These are phyloP conservation scores for Triangularia verruculosa DNA, from an alignment of 2,329 filamentous ascomycete species.

Conservation along the genomic window DNA sequence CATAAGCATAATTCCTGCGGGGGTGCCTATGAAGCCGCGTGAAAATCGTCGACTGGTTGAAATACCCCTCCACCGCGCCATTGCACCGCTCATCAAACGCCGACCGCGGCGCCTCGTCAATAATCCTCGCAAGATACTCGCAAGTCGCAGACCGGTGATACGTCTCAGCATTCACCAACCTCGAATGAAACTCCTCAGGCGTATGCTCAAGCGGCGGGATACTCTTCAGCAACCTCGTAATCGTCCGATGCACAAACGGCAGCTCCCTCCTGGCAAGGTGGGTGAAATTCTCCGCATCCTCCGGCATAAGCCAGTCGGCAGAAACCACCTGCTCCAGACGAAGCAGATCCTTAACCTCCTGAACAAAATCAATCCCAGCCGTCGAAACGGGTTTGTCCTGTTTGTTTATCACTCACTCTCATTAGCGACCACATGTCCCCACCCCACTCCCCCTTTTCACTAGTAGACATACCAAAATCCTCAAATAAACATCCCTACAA, in stretches of 20 bases:
- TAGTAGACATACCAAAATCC: constrained; percentile 45
- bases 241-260: constrained; percentile 45
- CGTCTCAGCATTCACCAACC: not conserved
- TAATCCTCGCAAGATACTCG: not conserved
- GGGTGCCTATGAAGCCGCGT: not conserved
- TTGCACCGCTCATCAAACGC: not conserved
- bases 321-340: constrained; percentile 35
- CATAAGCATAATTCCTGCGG: not conserved
- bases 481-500: constrained; percentile 61
- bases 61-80: not conserved
- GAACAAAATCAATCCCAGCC: constrained; percentile 30
- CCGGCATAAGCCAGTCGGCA: not conserved
- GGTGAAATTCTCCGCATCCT: constrained; percentile 38
- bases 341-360: constrained; percentile 43
- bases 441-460: not conserved
- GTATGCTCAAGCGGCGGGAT: not conserved
- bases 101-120: not conserved
- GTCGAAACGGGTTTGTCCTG: not conserved
- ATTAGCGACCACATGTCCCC: not conserved
- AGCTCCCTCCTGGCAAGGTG: constrained; percentile 40
- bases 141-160: not conserved
- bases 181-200: not conserved
- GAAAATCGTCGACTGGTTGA: not conserved
- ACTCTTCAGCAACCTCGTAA: constrained; percentile 45
- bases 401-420: not conserved